Percentiles rank a stretch among this genome's conserved stretches.
Conservation (phyloP, 108 stramenopile species). For the Discostella pseudostelligera region DNA sequence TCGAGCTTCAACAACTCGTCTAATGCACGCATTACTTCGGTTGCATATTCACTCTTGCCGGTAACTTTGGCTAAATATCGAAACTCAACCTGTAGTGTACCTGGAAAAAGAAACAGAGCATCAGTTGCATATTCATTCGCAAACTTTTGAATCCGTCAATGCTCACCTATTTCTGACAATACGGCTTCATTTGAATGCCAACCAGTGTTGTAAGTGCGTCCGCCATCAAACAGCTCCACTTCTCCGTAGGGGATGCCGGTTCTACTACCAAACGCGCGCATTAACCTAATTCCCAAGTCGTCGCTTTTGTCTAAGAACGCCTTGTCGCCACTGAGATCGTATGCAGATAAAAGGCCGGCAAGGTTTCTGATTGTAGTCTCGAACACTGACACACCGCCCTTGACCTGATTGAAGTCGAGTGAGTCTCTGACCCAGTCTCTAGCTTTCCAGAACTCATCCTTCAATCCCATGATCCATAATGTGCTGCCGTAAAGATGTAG, state of each 20-base stretch:
- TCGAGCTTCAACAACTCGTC: constrained; percentile 37
- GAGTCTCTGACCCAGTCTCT: constrained; percentile 51
- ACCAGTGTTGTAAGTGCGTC: constrained; percentile 25
- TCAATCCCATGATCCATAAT: constrained; percentile 74
- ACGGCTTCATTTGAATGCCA: constrained; percentile 38
- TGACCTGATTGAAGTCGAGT: constrained; percentile 38
- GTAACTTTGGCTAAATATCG: constrained; percentile 34
- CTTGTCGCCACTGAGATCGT: constrained; percentile 56
- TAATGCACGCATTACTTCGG: constrained; percentile 36
- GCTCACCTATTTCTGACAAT: constrained; percentile 25
- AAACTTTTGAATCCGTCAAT: not conserved
- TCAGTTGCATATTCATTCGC: not conserved
- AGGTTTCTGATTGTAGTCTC: constrained; percentile 67
- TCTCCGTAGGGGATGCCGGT: constrained; percentile 38
- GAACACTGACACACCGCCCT: constrained; percentile 61
- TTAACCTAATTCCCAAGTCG: constrained; percentile 30
- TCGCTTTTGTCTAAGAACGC: constrained; percentile 28
- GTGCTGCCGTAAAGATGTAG: constrained; percentile 44
- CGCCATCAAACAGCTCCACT: constrained; percentile 18
- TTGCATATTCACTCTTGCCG: constrained; percentile 43
- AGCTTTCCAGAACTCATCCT: constrained; percentile 66
- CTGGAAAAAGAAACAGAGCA: not conserved
- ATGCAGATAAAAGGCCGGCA: constrained; percentile 74
- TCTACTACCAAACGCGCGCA: constrained; percentile 28
- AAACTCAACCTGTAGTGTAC: constrained; percentile 40